Conservation (phyloP, 176 grass and related monocot species). For the Saccharum spontaneum region DNA sequence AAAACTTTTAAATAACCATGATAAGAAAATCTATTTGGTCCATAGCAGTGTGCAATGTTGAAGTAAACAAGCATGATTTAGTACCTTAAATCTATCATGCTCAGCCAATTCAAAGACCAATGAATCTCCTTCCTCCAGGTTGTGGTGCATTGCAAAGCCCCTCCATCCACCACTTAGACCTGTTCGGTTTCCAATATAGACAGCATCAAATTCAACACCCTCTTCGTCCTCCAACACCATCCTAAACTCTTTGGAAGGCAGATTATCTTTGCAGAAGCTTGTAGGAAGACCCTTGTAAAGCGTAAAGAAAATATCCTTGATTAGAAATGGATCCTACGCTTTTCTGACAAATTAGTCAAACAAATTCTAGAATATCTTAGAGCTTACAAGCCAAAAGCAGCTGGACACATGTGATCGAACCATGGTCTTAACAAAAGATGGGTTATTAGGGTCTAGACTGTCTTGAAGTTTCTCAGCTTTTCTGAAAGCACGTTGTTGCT, state of each 20-base stretch:
- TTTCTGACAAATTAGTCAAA: slow-evolving; percentile 1
- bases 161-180: slow-evolving; percentile 98
- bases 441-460: slow-evolving; percentile 55
- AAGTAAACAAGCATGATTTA: background rate
- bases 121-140: slow-evolving; percentile 88
- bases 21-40: background rate
- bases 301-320: background rate
- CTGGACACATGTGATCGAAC: slow-evolving; percentile 91
- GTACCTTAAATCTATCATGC: slow-evolving; percentile 84
- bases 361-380: slow-evolving; percentile 28
- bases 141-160: slow-evolving; percentile 79
- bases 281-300: slow-evolving; percentile 67
- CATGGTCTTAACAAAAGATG: slow-evolving; percentile 92
- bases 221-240: slow-evolving; percentile 97
- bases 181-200: slow-evolving; percentile 76
- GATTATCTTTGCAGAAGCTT: slow-evolving; percentile 79
- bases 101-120: slow-evolving; percentile 83
- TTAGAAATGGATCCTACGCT: slow-evolving; percentile 5
- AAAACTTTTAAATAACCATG: background rate
- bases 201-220: slow-evolving; percentile 67
- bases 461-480: slow-evolving; percentile 74
- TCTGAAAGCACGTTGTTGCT: slow-evolving; percentile 68
- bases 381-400: slow-evolving; percentile 99
- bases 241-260: slow-evolving; percentile 60
- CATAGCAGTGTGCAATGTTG: background rate